Conservation (phyloP, 371 early-diverging fungal genomes). For the Gilbertella persicaria region DNA sequence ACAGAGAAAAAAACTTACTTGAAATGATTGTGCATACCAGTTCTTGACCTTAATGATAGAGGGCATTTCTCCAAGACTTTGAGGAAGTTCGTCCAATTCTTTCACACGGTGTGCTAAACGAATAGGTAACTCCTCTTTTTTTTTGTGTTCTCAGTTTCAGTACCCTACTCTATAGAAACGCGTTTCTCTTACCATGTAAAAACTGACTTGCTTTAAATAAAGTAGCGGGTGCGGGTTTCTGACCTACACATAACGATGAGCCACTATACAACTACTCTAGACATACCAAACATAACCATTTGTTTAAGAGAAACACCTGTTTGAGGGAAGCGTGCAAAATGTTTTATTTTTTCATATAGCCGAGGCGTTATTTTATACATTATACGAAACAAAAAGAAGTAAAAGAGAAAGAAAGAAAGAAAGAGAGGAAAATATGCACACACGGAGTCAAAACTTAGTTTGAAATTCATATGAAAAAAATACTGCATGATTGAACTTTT, state of each 20-base stretch:
- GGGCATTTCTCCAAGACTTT: conserved; percentile 87
- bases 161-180: not conserved
- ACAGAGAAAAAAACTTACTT: conserved; percentile 45
- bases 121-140: conserved; percentile 89
- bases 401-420: conserved; percentile 2
- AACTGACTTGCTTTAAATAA: conserved; percentile 92
- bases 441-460: too few relatives aligned
- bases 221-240: conserved; percentile 78
- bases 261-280: not conserved
- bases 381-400: conserved; percentile 1
- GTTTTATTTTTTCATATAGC: conserved; percentile 70
- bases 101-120: conserved; percentile 96
- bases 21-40: conserved; percentile 94
- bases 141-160: not conserved
- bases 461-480: too few relatives aligned
- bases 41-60: conserved; percentile 88
- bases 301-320: conserved; percentile 91
- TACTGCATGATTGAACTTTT: too few relatives aligned
- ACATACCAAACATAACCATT: conserved; percentile 43
- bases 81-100: conserved; percentile 91
- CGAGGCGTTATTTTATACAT: conserved; percentile 65
- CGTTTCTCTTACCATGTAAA: conserved; percentile 60
- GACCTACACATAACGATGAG: conserved; percentile 53
- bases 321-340: conserved; percentile 82
- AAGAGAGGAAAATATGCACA: not conserved